A percentile compares a stretch with the other conserved stretches of the same genome.
Conservation (phyloP, 768 basidiomycete genomes). For the Tulasnella sp. region DNA sequence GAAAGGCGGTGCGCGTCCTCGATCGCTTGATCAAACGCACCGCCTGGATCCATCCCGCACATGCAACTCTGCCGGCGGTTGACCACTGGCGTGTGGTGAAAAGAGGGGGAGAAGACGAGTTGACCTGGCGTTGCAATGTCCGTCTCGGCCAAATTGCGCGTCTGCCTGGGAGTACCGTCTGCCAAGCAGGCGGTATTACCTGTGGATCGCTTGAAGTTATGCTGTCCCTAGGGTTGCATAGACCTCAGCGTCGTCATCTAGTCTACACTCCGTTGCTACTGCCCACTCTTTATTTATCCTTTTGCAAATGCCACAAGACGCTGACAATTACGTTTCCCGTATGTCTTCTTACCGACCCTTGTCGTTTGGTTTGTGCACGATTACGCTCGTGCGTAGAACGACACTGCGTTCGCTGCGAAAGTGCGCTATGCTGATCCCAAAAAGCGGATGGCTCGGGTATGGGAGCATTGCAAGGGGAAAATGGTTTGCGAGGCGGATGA, state of each 20-base stretch:
- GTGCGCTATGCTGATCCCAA: slow-evolving; percentile 80
- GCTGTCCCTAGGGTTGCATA: too few species aligned
- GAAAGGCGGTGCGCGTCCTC: slow-evolving; percentile 72
- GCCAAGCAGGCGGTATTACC: too few species aligned
- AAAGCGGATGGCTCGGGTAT: slow-evolving; percentile 73
- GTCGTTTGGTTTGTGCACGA: slow-evolving; percentile 24
- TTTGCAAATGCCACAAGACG: neutral
- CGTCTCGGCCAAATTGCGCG: slow-evolving; percentile 23
- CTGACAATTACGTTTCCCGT: slow-evolving; percentile 14
- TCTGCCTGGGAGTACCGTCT: too few species aligned
- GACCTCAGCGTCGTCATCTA: slow-evolving; percentile 7
- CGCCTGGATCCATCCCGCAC: slow-evolving; percentile 40
- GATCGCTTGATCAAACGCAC: slow-evolving; percentile 88
- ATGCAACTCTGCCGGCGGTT: slow-evolving; percentile 41
- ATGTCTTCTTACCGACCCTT: slow-evolving; percentile 18
- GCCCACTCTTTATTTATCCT: neutral
- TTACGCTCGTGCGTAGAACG: slow-evolving; percentile 45
- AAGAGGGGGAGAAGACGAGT: slow-evolving; percentile 93
- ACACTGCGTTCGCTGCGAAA: slow-evolving; percentile 73
- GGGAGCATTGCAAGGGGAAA: slow-evolving; percentile 78
- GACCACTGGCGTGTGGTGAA: slow-evolving; percentile 56
- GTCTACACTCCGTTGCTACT: neutral
- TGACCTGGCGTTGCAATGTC: slow-evolving; percentile 30
- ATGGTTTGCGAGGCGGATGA: slow-evolving; percentile 83
- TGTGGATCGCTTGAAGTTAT: too few species aligned